Conservation (phyloP, 345 rosid species). For the Cardamine resedifolia region DNA sequence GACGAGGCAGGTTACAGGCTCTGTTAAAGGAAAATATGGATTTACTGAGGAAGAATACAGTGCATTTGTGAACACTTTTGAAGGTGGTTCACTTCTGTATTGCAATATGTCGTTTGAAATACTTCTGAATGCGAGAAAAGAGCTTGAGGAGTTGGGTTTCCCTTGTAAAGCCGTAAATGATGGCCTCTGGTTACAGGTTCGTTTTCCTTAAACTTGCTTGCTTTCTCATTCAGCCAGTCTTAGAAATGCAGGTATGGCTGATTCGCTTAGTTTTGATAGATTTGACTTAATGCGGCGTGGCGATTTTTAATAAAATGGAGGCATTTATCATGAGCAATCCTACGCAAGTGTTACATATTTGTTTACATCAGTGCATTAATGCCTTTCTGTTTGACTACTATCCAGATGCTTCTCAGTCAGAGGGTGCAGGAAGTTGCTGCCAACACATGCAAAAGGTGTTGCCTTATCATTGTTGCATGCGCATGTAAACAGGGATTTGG, state of each 20-base stretch:
- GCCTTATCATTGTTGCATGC: conserved; percentile 65
- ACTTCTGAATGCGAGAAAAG: conserved; percentile 84
- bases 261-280: background rate
- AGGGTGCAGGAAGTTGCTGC: conserved; percentile 87
- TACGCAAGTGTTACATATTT: background rate
- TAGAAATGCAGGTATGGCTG: conserved; percentile 10
- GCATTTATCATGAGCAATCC: conserved; percentile 19
- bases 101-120: conserved; percentile 95
- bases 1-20: conserved; percentile 57
- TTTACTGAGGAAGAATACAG: conserved; percentile 74
- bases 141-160: conserved; percentile 92
- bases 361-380: conserved; percentile 21
- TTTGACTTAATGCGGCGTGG: background rate
- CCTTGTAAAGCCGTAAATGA: conserved; percentile 97
- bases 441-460: conserved; percentile 84
- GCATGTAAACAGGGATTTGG: conserved; percentile 83
- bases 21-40: conserved; percentile 60
- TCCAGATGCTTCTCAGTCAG: conserved; percentile 89
- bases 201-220: conserved; percentile 12
- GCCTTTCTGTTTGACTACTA: conserved; percentile 25
- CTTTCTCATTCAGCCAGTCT: conserved; percentile 11
- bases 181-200: conserved; percentile 98
- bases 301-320: background rate
- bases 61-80: conserved; percentile 81
- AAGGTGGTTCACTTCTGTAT: conserved; percentile 91